phyloP scores from a whole-genome alignment of 2,329 filamentous ascomycete species.

The Colletotrichum musicola region DNA sequence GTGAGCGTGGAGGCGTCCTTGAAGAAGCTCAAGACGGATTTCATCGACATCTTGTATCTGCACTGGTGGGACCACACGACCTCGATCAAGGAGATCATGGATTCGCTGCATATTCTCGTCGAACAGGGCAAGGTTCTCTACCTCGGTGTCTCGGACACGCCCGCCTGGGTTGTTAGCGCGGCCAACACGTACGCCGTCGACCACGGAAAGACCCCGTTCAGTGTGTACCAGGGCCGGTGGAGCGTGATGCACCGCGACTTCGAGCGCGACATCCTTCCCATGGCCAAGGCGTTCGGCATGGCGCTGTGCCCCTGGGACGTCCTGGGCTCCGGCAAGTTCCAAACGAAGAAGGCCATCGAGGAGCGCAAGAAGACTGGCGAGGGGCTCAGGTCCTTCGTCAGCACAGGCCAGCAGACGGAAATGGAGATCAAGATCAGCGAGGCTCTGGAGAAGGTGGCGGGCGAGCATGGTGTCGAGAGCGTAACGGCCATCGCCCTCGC shows the following conservation, averaged over 20 bases:
- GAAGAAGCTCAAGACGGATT: slow-evolving; percentile 58
- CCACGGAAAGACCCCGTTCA: slow-evolving; percentile 52
- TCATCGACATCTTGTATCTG: slow-evolving; percentile 59
- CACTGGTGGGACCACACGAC: slow-evolving; percentile 60
- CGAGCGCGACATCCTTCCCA: slow-evolving; percentile 58
- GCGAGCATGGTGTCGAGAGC: slow-evolving; percentile 64
- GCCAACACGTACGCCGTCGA: slow-evolving; percentile 54
- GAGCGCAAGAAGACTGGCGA: slow-evolving; percentile 52
- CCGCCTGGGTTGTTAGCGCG: slow-evolving; percentile 54
- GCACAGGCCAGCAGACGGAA: slow-evolving; percentile 54
- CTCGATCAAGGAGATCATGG: slow-evolving; percentile 57
- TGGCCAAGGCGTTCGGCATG: slow-evolving; percentile 58
- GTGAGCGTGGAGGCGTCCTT: slow-evolving; percentile 57
- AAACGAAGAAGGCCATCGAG: slow-evolving; percentile 53
- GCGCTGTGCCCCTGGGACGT: slow-evolving; percentile 72
- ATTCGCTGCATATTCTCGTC: slow-evolving; percentile 56
- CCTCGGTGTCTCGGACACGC: slow-evolving; percentile 55
- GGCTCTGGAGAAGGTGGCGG: slow-evolving; percentile 71
- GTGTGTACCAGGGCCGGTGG: slow-evolving; percentile 56
- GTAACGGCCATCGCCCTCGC: slow-evolving; percentile 71
- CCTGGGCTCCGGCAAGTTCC: slow-evolving; percentile 66
- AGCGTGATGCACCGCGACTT: slow-evolving; percentile 50
- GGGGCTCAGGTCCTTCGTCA: slow-evolving; percentile 48
- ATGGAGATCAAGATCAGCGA: slow-evolving; percentile 65
- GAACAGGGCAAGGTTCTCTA: slow-evolving; percentile 56